Evolutionary conservation across 1,284 basidiomycete genomes (phyloP).

Genomic region (Fomitiporia mediterranea): DNA sequence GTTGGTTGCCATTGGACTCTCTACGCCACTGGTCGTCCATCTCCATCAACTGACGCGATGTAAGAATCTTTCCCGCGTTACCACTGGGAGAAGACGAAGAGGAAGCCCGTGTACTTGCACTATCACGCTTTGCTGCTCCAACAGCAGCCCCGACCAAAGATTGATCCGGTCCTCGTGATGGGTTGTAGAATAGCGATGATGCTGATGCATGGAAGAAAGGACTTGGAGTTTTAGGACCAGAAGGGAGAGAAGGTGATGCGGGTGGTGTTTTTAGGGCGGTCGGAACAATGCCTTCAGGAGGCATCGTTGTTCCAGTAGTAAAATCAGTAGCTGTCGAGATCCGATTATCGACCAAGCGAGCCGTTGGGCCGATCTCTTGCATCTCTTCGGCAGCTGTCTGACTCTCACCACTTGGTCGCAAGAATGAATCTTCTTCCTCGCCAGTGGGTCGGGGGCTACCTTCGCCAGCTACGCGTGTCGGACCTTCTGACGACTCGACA

Average conservation of each 20-base stretch:
- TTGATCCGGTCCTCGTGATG: slow-evolving; percentile 17
- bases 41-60: slow-evolving; percentile 13
- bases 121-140: slow-evolving; percentile 16
- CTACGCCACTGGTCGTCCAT: slow-evolving; percentile 18
- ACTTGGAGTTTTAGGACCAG: slow-evolving; percentile 11
- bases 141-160: slow-evolving; percentile 12
- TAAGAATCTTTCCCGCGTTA: slow-evolving; percentile 14
- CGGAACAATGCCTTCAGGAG: slow-evolving; percentile 18
- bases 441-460: slow-evolving; percentile 19
- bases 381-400: slow-evolving; percentile 12
- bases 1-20: slow-evolving; percentile 5
- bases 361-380: slow-evolving; percentile 11
- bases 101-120: slow-evolving; percentile 14
- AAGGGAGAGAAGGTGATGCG: slow-evolving; percentile 10
- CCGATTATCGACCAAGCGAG: slow-evolving; percentile 13
- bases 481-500: slow-evolving; percentile 18
- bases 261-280: slow-evolving; percentile 13
- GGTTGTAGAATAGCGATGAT: slow-evolving; percentile 21
- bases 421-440: slow-evolving; percentile 20
- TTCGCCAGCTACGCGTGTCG: slow-evolving; percentile 18
- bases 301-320: slow-evolving; percentile 7
- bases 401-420: slow-evolving; percentile 8
- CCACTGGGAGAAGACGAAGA: slow-evolving; percentile 9
- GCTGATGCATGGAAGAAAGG: slow-evolving; percentile 21
- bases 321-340: slow-evolving; percentile 9